Conservation (phyloP, 1,139 yeast genomes). For the Yamadazyma sp. region DNA sequence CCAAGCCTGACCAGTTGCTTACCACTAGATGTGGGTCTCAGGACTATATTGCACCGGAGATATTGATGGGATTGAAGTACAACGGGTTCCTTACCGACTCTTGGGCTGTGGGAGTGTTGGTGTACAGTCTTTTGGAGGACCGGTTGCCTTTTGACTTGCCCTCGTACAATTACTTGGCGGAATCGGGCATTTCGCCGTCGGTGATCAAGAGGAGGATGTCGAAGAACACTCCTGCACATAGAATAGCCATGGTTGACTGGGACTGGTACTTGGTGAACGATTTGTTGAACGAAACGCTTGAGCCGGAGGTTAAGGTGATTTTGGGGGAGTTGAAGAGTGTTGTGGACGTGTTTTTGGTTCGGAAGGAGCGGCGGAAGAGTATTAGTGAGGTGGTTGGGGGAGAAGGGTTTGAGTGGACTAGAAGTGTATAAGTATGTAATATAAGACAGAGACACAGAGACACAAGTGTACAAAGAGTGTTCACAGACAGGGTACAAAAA, state of each 20-base stretch:
- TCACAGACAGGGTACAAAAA: no score
- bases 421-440: background rate
- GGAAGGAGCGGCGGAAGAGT: constrained; percentile 35
- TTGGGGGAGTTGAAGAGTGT: constrained; percentile 27
- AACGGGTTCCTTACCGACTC: constrained; percentile 88
- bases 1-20: constrained; percentile 57
- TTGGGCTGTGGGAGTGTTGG: constrained; percentile 93
- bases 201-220: constrained; percentile 50
- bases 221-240: constrained; percentile 70
- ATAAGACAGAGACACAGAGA: no score
- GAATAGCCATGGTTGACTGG: constrained; percentile 95
- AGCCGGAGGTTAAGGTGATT: constrained; percentile 21
- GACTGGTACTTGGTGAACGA: constrained; percentile 57
- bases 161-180: constrained; percentile 37
- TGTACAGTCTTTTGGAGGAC: constrained; percentile 79
- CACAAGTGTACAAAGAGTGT: no score
- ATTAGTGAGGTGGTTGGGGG: constrained; percentile 15
- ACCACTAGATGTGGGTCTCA: constrained; percentile 93
- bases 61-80: constrained; percentile 84
- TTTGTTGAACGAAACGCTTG: constrained; percentile 15
- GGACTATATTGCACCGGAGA: constrained; percentile 92
- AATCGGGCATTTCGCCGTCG: constrained; percentile 42
- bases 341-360: constrained; percentile 37
- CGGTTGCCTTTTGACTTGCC: constrained; percentile 82
- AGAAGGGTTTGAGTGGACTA: constrained; percentile 9